phyloP scores from a whole-genome alignment of 495 filamentous ascomycete species.

The Penicillium parvum region DNA sequence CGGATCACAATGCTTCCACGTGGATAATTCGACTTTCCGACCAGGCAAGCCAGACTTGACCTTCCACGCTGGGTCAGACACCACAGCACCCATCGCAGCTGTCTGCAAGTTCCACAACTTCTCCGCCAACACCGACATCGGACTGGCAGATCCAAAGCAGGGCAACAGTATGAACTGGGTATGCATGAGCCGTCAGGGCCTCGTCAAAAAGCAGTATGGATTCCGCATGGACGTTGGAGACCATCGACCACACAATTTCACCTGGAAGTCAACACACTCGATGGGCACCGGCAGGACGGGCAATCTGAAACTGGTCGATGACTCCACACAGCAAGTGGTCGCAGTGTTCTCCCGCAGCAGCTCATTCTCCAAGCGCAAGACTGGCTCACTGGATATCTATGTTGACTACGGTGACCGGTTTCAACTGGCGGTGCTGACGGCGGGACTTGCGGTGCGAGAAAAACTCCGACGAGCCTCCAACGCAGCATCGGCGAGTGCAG shows the following conservation, averaged over 20 bases:
- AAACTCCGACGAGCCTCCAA: constrained; percentile 6
- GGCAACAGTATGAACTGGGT: constrained; percentile 23
- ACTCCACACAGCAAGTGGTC: constrained; percentile 19
- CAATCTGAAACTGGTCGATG: constrained; percentile 31
- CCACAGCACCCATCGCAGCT: constrained; percentile 22
- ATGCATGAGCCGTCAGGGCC: constrained; percentile 21
- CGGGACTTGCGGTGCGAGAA: constrained; percentile 21
- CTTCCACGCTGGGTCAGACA: constrained; percentile 27
- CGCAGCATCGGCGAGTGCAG: too few relatives aligned
- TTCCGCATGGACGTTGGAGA: constrained; percentile 20
- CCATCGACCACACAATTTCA: constrained; percentile 11
- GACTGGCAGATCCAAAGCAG: constrained; percentile 25
- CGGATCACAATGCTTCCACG: constrained; percentile 22
- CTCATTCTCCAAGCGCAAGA: constrained; percentile 6
- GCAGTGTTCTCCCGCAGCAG: constrained; percentile 27
- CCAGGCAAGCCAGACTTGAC: constrained; percentile 33
- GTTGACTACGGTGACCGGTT: constrained; percentile 14
- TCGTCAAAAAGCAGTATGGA: constrained; percentile 17
- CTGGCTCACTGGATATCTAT: constrained; percentile 21
- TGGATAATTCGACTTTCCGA: constrained; percentile 25
- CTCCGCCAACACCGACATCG: constrained; percentile 29
- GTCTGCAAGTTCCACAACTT: constrained; percentile 34
- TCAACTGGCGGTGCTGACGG: constrained; percentile 17
- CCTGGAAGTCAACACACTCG: constrained; percentile 34
- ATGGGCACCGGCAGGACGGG: constrained; percentile 17